Base-by-base conservation (phyloP, 23 red algal species). In the Rhodosorus marinus region DNA sequence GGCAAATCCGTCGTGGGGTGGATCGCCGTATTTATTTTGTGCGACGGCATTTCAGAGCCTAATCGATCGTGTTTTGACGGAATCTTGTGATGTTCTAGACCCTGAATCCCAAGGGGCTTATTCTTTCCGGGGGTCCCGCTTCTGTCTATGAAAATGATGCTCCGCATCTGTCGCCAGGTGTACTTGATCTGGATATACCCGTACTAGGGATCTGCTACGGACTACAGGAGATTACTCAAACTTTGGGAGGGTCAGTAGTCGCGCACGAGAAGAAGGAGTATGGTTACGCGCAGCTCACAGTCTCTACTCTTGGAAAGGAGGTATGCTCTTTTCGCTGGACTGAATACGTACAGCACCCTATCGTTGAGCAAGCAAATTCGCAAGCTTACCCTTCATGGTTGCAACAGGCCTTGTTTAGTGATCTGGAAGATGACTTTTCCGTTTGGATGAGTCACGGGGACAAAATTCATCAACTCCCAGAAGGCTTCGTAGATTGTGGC, bases 391-490 rank as follows among this genome's bases (percentile, higher is more conserved):
- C n/a, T n/a, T n/a, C n/a, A n/a, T n/a, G n/a, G n/a, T n/a, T n/a
- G n/a, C n/a, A n/a, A n/a, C 32, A 20, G 21, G 24, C 32, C 0
- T 72, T 93, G 21, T 83, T 93, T 59, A 38, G 52, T 19, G 76
- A 52, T 42, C 41, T 93, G 22, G 49, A 26, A 2, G 3, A 31
- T 9, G 28, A 33, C 29, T 76, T 76, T 51, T 36, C 28, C 31
- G 87, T 80, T 11, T 94, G 87, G 87, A 94, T 94, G 87, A 94
- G 87, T 29, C 87, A 94, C 46, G 87, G 76, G 8, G 87, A 94
- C 28, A 66, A 73, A 48, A 40, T 94, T 8, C 54, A 51, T 11
- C 19, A 42, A 15, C 49, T 94, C 17, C 87, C 87, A 0, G 17
- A 57, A 9, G 69, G 70, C 3, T 83, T 83, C 61, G 31, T 43